These are phyloP conservation scores for Pseudocercospora fijiensis DNA, from an alignment of 2,329 filamentous ascomycete species.

Conservation along the genomic window DNA sequence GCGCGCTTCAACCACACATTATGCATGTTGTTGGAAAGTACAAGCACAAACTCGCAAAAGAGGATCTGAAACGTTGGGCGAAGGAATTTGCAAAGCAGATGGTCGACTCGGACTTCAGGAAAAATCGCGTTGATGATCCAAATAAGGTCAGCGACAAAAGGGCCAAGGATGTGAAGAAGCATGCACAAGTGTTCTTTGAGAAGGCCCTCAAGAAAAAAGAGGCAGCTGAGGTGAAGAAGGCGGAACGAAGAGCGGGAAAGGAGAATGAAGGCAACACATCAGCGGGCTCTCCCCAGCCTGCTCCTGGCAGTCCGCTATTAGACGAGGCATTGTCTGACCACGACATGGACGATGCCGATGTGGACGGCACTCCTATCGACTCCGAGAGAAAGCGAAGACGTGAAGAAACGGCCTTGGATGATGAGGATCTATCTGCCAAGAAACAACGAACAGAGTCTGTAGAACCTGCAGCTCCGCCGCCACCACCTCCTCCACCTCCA, in stretches of 20 bases:
- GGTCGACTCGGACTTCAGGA: slow-evolving; percentile 87
- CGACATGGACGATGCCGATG: slow-evolving; percentile 28
- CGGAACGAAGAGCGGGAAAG: slow-evolving; percentile 46
- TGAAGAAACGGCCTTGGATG: slow-evolving; percentile 37
- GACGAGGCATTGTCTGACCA: slow-evolving; percentile 32
- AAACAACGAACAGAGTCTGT: slow-evolving; percentile 34
- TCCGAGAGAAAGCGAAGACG: slow-evolving; percentile 31
- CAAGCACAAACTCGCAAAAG: slow-evolving; percentile 79
- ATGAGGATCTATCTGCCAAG: slow-evolving; percentile 35
- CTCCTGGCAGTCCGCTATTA: slow-evolving; percentile 22
- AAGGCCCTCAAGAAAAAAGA: slow-evolving; percentile 77
- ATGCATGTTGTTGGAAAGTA: slow-evolving; percentile 86
- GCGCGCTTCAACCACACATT: slow-evolving; percentile 81
- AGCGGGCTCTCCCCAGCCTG: slow-evolving; percentile 31
- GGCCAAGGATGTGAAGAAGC: slow-evolving; percentile 76
- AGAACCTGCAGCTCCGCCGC: slow-evolving; percentile 38
- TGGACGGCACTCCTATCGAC: slow-evolving; percentile 29
- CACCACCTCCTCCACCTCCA: slow-evolving; percentile 44
- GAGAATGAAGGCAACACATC: slow-evolving; percentile 32
- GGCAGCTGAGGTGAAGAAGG: slow-evolving; percentile 65
- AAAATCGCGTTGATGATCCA: slow-evolving; percentile 79
- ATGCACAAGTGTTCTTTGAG: slow-evolving; percentile 81
- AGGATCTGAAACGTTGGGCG: slow-evolving; percentile 65
- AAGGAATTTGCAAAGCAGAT: slow-evolving; percentile 76
- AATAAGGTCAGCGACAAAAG: slow-evolving; percentile 75